Evolutionary conservation across 768 basidiomycete species (phyloP).

Genomic region (Phlegmacium glaucopus): DNA sequence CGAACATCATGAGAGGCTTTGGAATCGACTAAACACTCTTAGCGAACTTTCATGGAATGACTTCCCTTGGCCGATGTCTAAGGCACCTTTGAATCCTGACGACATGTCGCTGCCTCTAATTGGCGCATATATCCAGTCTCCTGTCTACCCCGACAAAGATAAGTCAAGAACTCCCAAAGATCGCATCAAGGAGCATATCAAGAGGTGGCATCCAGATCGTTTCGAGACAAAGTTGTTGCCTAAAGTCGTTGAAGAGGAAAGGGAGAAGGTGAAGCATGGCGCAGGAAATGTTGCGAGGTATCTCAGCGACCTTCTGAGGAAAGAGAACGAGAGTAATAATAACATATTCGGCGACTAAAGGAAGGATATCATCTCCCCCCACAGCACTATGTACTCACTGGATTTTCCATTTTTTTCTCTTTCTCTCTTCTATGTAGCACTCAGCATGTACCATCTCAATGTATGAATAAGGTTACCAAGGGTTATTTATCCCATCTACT

Average conservation of each 20-base stretch:
- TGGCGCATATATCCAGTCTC: constrained; percentile 58
- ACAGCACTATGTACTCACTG: too few species aligned
- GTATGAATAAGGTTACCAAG: too few species aligned
- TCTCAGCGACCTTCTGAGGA: constrained; percentile 67
- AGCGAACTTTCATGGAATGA: constrained; percentile 55
- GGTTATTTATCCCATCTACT: too few species aligned
- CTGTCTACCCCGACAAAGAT: constrained; percentile 49
- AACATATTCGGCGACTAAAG: constrained; percentile 14
- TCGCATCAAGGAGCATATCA: constrained; percentile 71
- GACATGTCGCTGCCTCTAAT: constrained; percentile 57
- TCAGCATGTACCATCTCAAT: too few species aligned
- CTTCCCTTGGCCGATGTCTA: constrained; percentile 76
- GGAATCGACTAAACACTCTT: constrained; percentile 44
- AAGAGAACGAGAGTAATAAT: constrained; percentile 33
- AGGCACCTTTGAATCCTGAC: constrained; percentile 51
- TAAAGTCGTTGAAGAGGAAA: constrained; percentile 61
- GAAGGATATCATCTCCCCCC: not conserved
- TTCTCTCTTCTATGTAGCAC: too few species aligned
- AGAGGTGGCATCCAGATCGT: constrained; percentile 80
- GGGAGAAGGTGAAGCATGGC: constrained; percentile 66
- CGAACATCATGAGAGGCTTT: constrained; percentile 60
- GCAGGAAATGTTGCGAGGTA: constrained; percentile 68
- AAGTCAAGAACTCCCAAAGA: constrained; percentile 58
- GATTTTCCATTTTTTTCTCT: too few species aligned
- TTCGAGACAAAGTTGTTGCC: constrained; percentile 69